These are phyloP conservation scores for Fusarium albosuccineum DNA, from an alignment of 2,329 filamentous ascomycete species.

Conservation along the genomic window DNA sequence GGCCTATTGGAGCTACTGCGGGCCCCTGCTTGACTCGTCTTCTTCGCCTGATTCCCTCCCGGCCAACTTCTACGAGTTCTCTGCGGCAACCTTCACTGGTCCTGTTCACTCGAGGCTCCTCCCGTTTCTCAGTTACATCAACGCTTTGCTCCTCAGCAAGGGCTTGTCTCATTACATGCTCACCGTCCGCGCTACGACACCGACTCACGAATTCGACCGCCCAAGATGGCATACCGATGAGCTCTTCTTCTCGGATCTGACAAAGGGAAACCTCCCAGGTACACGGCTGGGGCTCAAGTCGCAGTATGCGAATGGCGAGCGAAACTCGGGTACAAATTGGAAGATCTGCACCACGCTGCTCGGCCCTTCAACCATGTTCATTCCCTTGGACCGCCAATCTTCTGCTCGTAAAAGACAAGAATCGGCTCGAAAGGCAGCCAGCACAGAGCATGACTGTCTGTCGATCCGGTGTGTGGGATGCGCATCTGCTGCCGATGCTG, in stretches of 20 bases:
- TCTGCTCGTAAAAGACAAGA: conserved; percentile 51
- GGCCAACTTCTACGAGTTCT: conserved; percentile 55
- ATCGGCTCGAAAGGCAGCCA: conserved; percentile 43
- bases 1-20: conserved; percentile 60
- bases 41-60: conserved; percentile 45
- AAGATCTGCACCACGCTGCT: conserved; percentile 63
- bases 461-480: conserved; percentile 60
- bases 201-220: conserved; percentile 58
- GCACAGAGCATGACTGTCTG: conserved; percentile 55
- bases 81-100: conserved; percentile 49
- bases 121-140: conserved; percentile 57
- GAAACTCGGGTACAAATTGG: conserved; percentile 54
- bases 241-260: conserved; percentile 54
- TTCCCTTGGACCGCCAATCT: conserved; percentile 48
- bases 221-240: conserved; percentile 65
- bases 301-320: background rate
- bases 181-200: conserved; percentile 60
- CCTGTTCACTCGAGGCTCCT: conserved; percentile 52
- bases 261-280: conserved; percentile 30
- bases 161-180: conserved; percentile 60
- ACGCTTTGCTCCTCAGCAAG: conserved; percentile 52
- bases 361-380: conserved; percentile 61
- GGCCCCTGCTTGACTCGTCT: conserved; percentile 51
- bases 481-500: conserved; percentile 55
- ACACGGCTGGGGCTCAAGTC: conserved; percentile 24